Conservation (phyloP, 2,329 filamentous ascomycete genomes). For the Ascocoryne sarcoides region DNA sequence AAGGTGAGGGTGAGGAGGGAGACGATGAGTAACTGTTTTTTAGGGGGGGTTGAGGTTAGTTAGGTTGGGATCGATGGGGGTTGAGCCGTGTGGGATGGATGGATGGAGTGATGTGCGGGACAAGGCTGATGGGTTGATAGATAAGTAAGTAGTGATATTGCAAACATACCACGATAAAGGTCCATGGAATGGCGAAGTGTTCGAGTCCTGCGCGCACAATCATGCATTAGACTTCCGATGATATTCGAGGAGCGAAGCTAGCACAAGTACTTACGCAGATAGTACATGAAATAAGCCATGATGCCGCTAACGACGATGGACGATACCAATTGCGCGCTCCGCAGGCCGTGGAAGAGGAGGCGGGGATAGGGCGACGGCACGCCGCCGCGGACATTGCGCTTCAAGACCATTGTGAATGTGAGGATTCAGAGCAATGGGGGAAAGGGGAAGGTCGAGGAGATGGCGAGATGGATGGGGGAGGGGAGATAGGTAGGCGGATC, state of each 20-base stretch:
- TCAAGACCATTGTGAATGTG: slow-evolving; percentile 25
- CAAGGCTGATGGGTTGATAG: no score
- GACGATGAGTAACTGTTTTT: slow-evolving; percentile 16
- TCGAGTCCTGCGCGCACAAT: slow-evolving; percentile 18
- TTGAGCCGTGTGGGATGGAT: no score
- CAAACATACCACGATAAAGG: slow-evolving; percentile 21
- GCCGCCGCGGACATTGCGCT: slow-evolving; percentile 22
- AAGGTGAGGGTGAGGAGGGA: slow-evolving; percentile 19
- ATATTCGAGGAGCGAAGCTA: not conserved
- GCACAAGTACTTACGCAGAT: slow-evolving; percentile 16
- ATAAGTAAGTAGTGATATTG: no score
- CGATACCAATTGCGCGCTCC: slow-evolving; percentile 19
- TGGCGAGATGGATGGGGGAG: no score
- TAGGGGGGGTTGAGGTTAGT: not conserved
- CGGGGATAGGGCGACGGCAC: slow-evolving; percentile 25
- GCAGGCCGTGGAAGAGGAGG: slow-evolving; percentile 21
- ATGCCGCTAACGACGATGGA: slow-evolving; percentile 20
- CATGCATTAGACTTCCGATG: slow-evolving; percentile 1
- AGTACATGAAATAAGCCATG: slow-evolving; percentile 25
- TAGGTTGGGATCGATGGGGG: no score
- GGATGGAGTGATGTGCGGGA: not conserved
- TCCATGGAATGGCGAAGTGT: slow-evolving; percentile 21
- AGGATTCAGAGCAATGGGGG: no score
- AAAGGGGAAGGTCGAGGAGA: no score
- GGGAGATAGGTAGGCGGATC: no score